Base-by-base conservation (phyloP, 371 early-diverging fungal species). In the Syncephalis fuscata region DNA sequence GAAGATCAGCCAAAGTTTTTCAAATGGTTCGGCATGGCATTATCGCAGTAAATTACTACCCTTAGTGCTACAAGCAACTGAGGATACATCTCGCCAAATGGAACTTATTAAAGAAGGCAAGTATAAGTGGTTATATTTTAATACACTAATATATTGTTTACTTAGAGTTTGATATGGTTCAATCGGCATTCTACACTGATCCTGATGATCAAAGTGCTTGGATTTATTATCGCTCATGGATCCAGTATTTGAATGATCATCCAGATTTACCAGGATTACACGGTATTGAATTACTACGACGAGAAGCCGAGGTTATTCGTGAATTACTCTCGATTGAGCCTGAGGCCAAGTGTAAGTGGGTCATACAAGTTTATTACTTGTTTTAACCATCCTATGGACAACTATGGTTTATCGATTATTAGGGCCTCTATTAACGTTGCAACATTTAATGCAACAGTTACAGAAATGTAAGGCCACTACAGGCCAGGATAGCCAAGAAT, bases 1-100 rank as follows among this genome's bases (percentile, higher is more conserved):
- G 23, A 93, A 92, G 61, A 88, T 96, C 55, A 65, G 71, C 25
- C 78, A 83, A 56, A 87, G 80, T 60, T 92, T 91, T 59, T 85
- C 89, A 25, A 96, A 96, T 64, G 89, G 80, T 55, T 87, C 92
- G 2, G 94, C 94, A n/a, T 96, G 97, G 97, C 92, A 93, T 58
- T 82, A 90, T 55, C 63, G 97, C 26, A 80, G 81, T 48, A 88
- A 85, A 48, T 60, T 91, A 3, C 58, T 92, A 11, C 78, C 82
- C 15, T 60, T 67, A 14, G 61, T 80, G 23, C 27, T 53, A 8
- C 46, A 59, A 0, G 62, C 67, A 64, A 53, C 64, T 16, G 47
- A 51, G 5, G 62, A 70, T 26, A 70, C 68, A 41, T 37, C 48
- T n/a, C 42, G 36, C 1, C 39, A 32, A 32, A 50, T 47, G 24